Base-by-base conservation (phyloP, 2,329 filamentous ascomycete species). In the Ophiobolus disseminans region DNA sequence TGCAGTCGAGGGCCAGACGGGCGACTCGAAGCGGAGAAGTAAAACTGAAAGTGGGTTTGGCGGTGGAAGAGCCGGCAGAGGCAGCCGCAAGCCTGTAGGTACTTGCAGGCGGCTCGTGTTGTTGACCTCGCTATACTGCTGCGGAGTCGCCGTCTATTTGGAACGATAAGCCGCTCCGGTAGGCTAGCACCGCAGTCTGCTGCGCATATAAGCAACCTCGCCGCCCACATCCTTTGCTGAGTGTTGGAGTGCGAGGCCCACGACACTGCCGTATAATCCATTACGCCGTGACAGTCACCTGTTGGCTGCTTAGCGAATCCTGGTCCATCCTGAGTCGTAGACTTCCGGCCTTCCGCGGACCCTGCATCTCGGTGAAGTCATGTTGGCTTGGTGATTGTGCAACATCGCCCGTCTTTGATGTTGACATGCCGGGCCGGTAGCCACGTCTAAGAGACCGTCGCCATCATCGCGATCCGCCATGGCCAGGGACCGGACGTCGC, bases 61-160 rank as follows among this genome's bases (percentile, higher is more conserved):
- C 22, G 38, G 38, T 40, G 38, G 25, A 14, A n/a, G 13, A 32
- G 30, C 8, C 30, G 30, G 30, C 30, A 14, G 16, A 38, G 16
- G 35, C 20, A 19, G 16, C 21, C 35, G 35, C 25, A 21, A 38
- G 35, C 35, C 25, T 26, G 35, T n/a, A 22, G n/a, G n/a, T n/a
- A n/a, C n/a, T n/a, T n/a, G n/a, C n/a, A n/a, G 17, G 39, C 39
- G 39, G 39, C 39, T 41, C 39, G 39, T 41, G 32, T 41, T 32
- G 39, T 41, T 41, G 39, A 41, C 37, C 38, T 40, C 23, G 25
- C 20, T 10, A 40, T 43, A 32, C 43, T 82, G 1, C 82, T 73
- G 65, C 39, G 39, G 45, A 53, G 50, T 20, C 23, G 38, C 40
- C 40, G 40, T 42, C 40, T 42, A 32, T 42, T 32, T 43, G 31